These are phyloP conservation scores for Haplographium delicatum DNA, from an alignment of 495 filamentous ascomycete genomes.

Conservation along the genomic window DNA sequence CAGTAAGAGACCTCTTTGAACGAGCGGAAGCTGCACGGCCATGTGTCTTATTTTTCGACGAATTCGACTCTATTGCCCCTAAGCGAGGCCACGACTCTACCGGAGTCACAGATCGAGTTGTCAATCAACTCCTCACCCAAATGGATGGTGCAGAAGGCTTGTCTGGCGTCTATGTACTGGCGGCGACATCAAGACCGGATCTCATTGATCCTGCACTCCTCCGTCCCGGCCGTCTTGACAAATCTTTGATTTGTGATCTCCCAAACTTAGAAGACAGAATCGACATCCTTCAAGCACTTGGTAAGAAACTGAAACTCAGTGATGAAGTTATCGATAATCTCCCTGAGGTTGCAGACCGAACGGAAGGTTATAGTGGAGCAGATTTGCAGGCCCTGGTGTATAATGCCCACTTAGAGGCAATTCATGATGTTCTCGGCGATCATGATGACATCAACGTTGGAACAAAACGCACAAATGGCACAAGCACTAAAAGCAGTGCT, in stretches of 20 bases:
- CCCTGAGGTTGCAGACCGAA: slow-evolving; percentile 64
- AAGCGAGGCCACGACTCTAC: slow-evolving; percentile 96
- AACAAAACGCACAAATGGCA: slow-evolving; percentile 33
- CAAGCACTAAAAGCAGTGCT: slow-evolving; percentile 25
- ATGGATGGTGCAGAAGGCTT: slow-evolving; percentile 98
- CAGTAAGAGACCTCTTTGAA: slow-evolving; percentile 89
- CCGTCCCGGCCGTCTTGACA: slow-evolving; percentile 85
- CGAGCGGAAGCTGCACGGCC: slow-evolving; percentile 83
- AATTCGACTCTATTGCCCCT: slow-evolving; percentile 95
- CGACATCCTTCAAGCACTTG: slow-evolving; percentile 81
- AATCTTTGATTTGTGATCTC: slow-evolving; percentile 84
- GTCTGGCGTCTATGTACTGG: slow-evolving; percentile 90
- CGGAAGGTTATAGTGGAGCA: slow-evolving; percentile 90
- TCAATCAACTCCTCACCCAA: slow-evolving; percentile 95
- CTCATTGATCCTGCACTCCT: slow-evolving; percentile 90
- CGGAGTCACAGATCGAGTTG: slow-evolving; percentile 95
- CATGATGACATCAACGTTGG: slow-evolving; percentile 32
- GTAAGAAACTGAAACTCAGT: slow-evolving; percentile 67
- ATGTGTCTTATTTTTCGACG: slow-evolving; percentile 95
- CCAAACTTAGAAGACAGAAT: slow-evolving; percentile 70
- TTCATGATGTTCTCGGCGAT: slow-evolving; percentile 83
- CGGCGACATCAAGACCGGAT: slow-evolving; percentile 86
- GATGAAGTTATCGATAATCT: slow-evolving; percentile 51
- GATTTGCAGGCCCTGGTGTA: slow-evolving; percentile 94
- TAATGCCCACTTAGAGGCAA: slow-evolving; percentile 94